Base-by-base conservation (phyloP, 495 filamentous ascomycete genomes). In the Cladorrhinum samala region DNA sequence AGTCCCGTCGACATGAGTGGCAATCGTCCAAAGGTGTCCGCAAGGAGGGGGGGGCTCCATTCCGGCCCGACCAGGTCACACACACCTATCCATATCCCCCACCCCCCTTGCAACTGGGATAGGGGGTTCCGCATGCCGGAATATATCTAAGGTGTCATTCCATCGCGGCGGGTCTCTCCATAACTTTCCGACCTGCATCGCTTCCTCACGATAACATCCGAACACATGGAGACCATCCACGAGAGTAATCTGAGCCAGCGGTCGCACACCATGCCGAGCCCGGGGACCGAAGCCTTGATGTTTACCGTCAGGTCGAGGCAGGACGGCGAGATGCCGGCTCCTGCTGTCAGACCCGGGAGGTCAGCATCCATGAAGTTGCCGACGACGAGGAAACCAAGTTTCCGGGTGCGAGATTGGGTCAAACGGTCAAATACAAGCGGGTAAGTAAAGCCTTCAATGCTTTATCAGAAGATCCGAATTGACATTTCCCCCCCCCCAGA, bases 401-500 rank as follows among this genome's bases (percentile, higher is more conserved):
- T 58, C 7, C 53, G 58, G 0, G 53, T 68, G 9, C 56, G 60
- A 1, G 60, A 57, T 5, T 68, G 62, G 65, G 53, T 64, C 9
- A 67, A 65, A 37, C 56, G 63, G 4, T 65, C 65, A 0, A 56
- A 55, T 16, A 61, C 62, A 0, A 59, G 46, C 20, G 50, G 59
- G 62, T 63, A 61, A 17, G 56, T 13, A 18, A 19, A 16, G 17
- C 7, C 5, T 3, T 7, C 14, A 24, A 21, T 16, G 9, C 11
- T 21, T 41, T 49, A 21, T 49, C 14, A 23, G 19, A 13, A 40
- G 24, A 17, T 40, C 17, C 11, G 1, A n/a, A 6, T 48, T 59
- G n/a, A 50, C 27, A 2, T 13, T 13, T 18, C 8, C 4, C 13
- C 13, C 13, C 7, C n/a, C 5, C n/a, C 17, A 47, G 21, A 9